Conservation (phyloP, 805 yeast species). For the Saturnispora besseyi region DNA sequence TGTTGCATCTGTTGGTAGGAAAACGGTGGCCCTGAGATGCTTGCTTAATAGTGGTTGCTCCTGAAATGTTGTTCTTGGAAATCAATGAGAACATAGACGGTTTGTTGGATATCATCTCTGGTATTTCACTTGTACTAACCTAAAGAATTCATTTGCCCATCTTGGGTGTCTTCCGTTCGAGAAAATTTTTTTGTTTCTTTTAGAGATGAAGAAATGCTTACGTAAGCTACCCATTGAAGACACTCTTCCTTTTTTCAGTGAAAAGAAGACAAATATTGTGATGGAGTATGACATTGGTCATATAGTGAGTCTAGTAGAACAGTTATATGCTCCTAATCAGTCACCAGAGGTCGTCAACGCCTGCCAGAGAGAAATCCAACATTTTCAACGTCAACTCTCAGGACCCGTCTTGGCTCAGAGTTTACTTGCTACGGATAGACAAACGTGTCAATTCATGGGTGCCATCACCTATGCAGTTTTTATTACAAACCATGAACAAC, state of each 20-base stretch:
- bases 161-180: neutral
- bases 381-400: conserved; percentile 43
- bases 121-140: neutral
- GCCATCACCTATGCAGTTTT: conserved; percentile 67
- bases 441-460: conserved; percentile 63
- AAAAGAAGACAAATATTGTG: neutral
- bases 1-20: conserved; percentile 41
- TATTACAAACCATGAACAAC: conserved; percentile 8
- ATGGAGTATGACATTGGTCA: conserved; percentile 1
- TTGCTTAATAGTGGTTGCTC: conserved; percentile 25
- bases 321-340: conserved; percentile 33
- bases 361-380: conserved; percentile 49
- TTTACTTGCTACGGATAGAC: conserved; percentile 34
- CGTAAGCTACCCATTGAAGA: neutral
- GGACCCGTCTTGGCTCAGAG: conserved; percentile 52
- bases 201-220: neutral
- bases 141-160: neutral
- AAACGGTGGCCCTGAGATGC: conserved; percentile 18
- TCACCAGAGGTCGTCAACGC: conserved; percentile 31
- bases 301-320: conserved; percentile 27
- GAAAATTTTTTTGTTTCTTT: neutral
- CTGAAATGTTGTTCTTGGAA: conserved; percentile 25
- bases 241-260: neutral
- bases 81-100: conserved; percentile 37
- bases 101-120: conserved; percentile 21